Conservation (phyloP, 2,329 filamentous ascomycete species). For the Fusarium euwallaceae region DNA sequence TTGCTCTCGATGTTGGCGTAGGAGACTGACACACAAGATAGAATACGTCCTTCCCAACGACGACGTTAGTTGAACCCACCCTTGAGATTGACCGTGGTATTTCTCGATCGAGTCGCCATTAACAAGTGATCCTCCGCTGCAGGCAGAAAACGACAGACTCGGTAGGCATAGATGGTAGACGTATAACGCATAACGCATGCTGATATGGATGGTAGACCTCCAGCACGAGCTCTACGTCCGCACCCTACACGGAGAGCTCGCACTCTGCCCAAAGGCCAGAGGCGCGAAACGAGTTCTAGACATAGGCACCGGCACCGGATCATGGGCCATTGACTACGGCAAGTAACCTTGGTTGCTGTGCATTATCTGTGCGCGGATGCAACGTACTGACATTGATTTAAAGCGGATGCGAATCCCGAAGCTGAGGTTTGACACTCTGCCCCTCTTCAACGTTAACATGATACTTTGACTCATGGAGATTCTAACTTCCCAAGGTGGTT, state of each 20-base stretch:
- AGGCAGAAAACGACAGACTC: background rate
- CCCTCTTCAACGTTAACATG: background rate
- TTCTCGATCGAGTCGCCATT: background rate
- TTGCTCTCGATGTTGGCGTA: constrained; percentile 31
- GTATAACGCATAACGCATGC: background rate
- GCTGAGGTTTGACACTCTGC: background rate
- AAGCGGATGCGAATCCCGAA: background rate
- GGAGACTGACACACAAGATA: background rate
- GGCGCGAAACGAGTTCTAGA: constrained; percentile 47
- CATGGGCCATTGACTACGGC: constrained; percentile 52
- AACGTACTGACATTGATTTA: background rate
- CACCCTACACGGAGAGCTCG: constrained; percentile 41
- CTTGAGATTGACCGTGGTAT: background rate
- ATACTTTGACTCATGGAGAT: background rate
- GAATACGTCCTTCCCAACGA: background rate
- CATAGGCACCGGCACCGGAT: constrained; percentile 50
- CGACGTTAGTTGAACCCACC: background rate
- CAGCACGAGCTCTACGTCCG: constrained; percentile 46
- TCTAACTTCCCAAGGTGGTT: background rate
- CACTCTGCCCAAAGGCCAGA: constrained; percentile 36
- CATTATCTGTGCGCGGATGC: constrained; percentile 15
- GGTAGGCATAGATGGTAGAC: background rate
- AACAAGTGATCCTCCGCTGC: background rate
- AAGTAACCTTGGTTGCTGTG: constrained; percentile 43
- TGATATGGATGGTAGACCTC: background rate